A percentile compares a stretch with the other conserved stretches of the same genome.
Conservation (phyloP, 768 basidiomycete species). For the Panaeolus cyanescens region DNA sequence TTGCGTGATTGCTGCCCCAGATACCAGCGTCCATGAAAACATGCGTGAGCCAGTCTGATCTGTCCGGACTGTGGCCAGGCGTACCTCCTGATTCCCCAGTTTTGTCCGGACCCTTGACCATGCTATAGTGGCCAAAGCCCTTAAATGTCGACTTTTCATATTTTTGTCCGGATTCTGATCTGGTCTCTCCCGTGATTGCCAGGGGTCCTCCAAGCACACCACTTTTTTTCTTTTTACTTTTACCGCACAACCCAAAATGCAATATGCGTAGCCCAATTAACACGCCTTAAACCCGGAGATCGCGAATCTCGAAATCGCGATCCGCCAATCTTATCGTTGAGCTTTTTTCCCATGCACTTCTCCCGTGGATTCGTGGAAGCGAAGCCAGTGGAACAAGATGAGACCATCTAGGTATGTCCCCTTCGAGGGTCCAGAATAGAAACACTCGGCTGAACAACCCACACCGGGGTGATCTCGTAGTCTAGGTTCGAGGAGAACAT, state of each 20-base stretch:
- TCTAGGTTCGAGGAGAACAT: background rate
- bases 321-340: conserved; percentile 1
- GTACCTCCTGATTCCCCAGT: too few species aligned
- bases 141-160: too few species aligned
- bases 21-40: too few species aligned
- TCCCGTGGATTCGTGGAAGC: conserved; percentile 2
- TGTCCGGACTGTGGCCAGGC: too few species aligned
- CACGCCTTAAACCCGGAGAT: conserved; percentile 3
- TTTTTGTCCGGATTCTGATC: too few species aligned
- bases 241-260: conserved; percentile 1
- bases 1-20: too few species aligned
- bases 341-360: background rate
- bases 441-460: background rate
- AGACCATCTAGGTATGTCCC: background rate
- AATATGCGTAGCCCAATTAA: background rate
- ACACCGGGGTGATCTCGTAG: background rate
- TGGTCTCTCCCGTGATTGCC: too few species aligned
- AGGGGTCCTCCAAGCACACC: background rate
- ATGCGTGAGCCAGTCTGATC: too few species aligned
- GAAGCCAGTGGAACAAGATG: background rate
- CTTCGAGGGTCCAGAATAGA: background rate
- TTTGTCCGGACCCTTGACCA: too few species aligned
- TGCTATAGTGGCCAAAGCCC: too few species aligned
- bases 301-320: conserved; percentile 2
- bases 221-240: conserved; percentile 2